Percentiles rank a stretch among this genome's conserved stretches.
These are phyloP conservation scores for Jacaranda copaia DNA, from an alignment of 257 asterid species.

Conservation along the genomic window DNA sequence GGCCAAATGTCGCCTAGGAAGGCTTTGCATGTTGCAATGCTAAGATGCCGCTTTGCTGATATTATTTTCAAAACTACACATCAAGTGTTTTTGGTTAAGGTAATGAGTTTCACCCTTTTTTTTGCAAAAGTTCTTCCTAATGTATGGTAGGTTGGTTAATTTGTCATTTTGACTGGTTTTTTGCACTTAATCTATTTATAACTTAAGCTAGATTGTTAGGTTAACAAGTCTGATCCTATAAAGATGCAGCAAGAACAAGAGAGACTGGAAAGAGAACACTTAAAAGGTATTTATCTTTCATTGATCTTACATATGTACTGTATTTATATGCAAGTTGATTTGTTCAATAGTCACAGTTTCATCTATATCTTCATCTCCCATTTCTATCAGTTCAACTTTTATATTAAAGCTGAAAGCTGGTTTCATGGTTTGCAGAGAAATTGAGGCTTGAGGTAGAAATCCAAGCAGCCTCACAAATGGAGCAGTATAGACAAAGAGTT, in stretches of 20 bases:
- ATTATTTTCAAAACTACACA: constrained; percentile 72
- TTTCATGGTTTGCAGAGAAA: constrained; percentile 56
- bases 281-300: constrained; percentile 48
- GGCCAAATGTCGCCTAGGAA: constrained; percentile 61
- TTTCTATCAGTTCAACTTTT: neutral
- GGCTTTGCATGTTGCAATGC: constrained; percentile 83
- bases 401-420: neutral
- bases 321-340: neutral
- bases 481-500: constrained; percentile 59
- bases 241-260: constrained; percentile 63
- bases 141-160: neutral
- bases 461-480: constrained; percentile 52
- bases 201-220: constrained; percentile 44
- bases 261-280: constrained; percentile 63
- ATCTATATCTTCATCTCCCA: constrained; percentile 9
- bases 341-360: neutral
- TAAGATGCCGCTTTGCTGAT: constrained; percentile 81
- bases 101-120: constrained; percentile 24
- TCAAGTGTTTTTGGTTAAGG: constrained; percentile 42
- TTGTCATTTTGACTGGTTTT: neutral
- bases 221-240: constrained; percentile 50
- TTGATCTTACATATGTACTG: neutral
- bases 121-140: neutral
- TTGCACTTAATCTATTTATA: no score
- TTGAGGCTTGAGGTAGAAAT: constrained; percentile 66